These are phyloP conservation scores for Eleusine coracana DNA, from an alignment of 176 grass and related monocot species.

Conservation along the genomic window DNA sequence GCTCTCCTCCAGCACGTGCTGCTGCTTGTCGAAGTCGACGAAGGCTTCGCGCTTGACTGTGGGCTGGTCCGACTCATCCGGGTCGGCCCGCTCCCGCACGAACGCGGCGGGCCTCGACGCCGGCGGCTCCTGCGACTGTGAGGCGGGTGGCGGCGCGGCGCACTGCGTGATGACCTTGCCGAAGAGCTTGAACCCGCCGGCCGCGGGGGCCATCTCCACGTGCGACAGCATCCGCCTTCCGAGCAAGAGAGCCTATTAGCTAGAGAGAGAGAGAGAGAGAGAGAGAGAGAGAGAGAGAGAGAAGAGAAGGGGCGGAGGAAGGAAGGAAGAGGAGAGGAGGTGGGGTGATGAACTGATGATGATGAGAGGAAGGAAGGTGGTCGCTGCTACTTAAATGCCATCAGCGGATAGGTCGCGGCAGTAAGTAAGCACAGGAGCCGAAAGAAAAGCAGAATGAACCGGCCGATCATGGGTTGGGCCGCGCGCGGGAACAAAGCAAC, in stretches of 20 bases:
- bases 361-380: background rate
- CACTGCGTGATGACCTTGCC: constrained; percentile 66
- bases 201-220: constrained; percentile 47
- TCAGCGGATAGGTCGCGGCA: background rate
- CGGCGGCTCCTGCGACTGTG: background rate
- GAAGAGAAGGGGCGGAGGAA: background rate
- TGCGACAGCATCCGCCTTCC: constrained; percentile 44
- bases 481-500: background rate
- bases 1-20: background rate
- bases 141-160: background rate
- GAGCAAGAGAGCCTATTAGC: background rate
- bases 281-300: background rate
- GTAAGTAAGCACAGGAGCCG: background rate
- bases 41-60: constrained; percentile 42
- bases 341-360: background rate
- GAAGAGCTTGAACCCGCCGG: constrained; percentile 64
- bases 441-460: background rate
- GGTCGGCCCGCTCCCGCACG: constrained; percentile 24
- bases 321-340: background rate
- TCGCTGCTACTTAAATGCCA: constrained; percentile 68
- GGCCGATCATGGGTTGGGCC: background rate
- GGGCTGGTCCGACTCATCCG: constrained; percentile 23
- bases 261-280: background rate
- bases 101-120: background rate
- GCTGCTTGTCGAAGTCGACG: background rate